Evolutionary conservation across 257 asterid species (phyloP), one percentile per base, ranked within the genome.

Genomic region (Solanum acaule): DNA sequence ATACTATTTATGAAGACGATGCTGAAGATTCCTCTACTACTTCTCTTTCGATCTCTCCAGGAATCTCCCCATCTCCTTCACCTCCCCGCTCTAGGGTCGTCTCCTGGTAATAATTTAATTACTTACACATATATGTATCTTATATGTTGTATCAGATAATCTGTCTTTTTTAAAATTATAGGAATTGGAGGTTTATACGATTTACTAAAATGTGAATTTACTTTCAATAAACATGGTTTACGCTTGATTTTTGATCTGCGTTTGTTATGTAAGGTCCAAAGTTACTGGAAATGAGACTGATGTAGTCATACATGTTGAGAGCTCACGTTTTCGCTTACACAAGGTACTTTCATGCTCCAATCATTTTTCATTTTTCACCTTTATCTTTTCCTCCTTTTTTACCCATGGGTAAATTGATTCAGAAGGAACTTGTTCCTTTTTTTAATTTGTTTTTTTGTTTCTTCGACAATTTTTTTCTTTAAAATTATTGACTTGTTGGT

Each of bases 1-100:
- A 92, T 31, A 96, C 96, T 23, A 96, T 94, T 52, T 94, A 93
- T 63, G 99, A 96, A 92, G 98, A 94, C 67, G 98, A 94, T 87
- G 92, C 83, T 42, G 94, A 86, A 84, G 94, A 91, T 70, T 42
- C 22, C 88, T 89, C 91, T 83, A 46, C 95, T n/a, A 40, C 92
- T 14, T 3, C 92, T 10, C 90, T 91, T 84, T 88, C 93, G 12
- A 27, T 90, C 3, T 93, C 98, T 4, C 94, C 91, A 1, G 84
- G 72, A 52, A 71, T 83, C 8, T 90, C 93, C 1, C 89, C 95
- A 33, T 88, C 95, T 9, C 88, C 92, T 35, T 83, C 93, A 7
- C 91, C 93, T 27, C 92, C 88, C 67, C 86, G 72, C 68, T 89
- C 91, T 6, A 86, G 87, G 16, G 92, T 73, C 16, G 82, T 88